phyloP scores from a whole-genome alignment of 2,329 filamentous ascomycete genomes.

The Claviceps sp. region DNA sequence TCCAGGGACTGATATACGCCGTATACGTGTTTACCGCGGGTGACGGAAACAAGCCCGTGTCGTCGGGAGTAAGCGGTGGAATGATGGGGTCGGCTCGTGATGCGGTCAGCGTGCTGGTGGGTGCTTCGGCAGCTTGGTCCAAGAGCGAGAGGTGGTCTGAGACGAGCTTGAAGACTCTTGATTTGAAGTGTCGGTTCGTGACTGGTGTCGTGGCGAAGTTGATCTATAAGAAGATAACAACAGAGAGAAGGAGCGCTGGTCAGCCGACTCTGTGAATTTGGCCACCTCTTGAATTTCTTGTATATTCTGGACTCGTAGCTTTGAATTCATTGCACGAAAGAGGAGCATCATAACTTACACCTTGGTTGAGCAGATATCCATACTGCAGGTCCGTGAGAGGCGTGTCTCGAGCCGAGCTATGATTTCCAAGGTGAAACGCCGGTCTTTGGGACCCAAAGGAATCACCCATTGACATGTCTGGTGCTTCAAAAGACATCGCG shows the following conservation, averaged over 20 bases:
- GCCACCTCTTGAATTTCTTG: too few species aligned
- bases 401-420: constrained; percentile 50
- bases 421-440: constrained; percentile 57
- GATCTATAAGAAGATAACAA: constrained; percentile 37
- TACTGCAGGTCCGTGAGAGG: constrained; percentile 53
- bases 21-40: constrained; percentile 60
- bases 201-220: constrained; percentile 68
- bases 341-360: constrained; percentile 37
- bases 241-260: not conserved
- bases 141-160: constrained; percentile 38
- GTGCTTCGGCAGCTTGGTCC: constrained; percentile 24
- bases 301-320: too few species aligned
- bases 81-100: constrained; percentile 43
- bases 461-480: constrained; percentile 14
- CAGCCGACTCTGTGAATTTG: not conserved
- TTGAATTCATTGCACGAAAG: not conserved
- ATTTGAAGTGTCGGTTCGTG: constrained; percentile 60
- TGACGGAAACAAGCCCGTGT: constrained; percentile 60
- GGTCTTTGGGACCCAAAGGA: constrained; percentile 21
- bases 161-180: constrained; percentile 51
- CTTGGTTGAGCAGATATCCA: constrained; percentile 52
- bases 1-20: constrained; percentile 78
- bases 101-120: constrained; percentile 28
- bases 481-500: constrained; percentile 13
- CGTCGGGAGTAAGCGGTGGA: constrained; percentile 61